phyloP scores from a whole-genome alignment of 768 basidiomycete genomes.

The Amanita pseudoporphyria region DNA sequence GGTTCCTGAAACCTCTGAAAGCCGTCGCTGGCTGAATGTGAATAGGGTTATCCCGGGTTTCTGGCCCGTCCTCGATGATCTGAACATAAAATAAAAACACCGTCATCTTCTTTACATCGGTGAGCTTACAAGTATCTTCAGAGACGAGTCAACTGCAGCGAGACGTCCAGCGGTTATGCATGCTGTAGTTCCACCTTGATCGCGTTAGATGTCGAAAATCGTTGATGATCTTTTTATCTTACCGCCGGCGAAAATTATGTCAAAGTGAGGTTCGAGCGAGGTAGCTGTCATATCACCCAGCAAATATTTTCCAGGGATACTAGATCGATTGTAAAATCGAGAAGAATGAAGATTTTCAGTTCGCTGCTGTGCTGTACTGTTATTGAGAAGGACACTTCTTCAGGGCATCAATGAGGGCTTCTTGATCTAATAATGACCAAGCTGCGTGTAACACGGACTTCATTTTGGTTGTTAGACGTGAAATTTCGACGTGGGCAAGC shows the following conservation, averaged over 20 bases:
- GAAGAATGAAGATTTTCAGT: too few relatives aligned
- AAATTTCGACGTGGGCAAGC: too few relatives aligned
- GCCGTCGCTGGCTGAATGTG: slow-evolving; percentile 50
- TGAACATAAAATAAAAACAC: slow-evolving; percentile 7
- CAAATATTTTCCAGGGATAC: too few relatives aligned
- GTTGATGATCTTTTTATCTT: background rate
- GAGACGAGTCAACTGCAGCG: slow-evolving; percentile 36
- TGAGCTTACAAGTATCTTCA: slow-evolving; percentile 42
- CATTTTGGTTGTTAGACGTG: too few relatives aligned
- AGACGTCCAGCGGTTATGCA: slow-evolving; percentile 51
- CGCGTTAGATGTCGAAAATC: background rate
- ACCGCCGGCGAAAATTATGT: slow-evolving; percentile 56
- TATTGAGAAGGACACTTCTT: too few relatives aligned
- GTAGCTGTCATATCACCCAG: background rate
- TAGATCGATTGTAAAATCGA: too few relatives aligned
- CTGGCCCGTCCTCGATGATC: slow-evolving; percentile 51
- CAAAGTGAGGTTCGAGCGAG: slow-evolving; percentile 18
- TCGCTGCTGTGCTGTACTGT: too few relatives aligned
- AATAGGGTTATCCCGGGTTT: slow-evolving; percentile 31
- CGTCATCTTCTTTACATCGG: background rate
- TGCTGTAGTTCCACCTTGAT: slow-evolving; percentile 40
- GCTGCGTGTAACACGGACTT: too few relatives aligned
- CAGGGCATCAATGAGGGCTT: too few relatives aligned
- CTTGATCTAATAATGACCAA: too few relatives aligned
- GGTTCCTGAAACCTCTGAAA: slow-evolving; percentile 28